phyloP scores from a whole-genome alignment of 305 asterid genomes.

The Fraxinus albicans region DNA sequence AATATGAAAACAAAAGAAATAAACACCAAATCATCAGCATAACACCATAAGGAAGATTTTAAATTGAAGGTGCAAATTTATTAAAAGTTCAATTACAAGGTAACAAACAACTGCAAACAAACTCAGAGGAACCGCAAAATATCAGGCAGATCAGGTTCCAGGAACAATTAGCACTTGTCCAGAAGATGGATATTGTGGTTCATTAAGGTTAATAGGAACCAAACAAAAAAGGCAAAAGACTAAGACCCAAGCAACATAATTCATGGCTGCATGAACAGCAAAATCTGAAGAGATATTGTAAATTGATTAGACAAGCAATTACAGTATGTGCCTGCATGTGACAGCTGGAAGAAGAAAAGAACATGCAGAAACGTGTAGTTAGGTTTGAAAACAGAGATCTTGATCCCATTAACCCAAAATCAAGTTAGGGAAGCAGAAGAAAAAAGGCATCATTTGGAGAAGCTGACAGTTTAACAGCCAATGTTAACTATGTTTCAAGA shows the following conservation, averaged over 20 bases:
- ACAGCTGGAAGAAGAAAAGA: neutral
- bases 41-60: slow-evolving; percentile 3
- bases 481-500: neutral
- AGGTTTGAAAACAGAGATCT: neutral
- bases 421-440: neutral
- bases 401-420: neutral
- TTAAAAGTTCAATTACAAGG: neutral
- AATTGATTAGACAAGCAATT: neutral
- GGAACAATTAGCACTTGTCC: neutral
- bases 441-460: neutral
- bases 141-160: neutral
- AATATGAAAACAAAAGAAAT: slow-evolving; percentile 15
- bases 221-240: neutral
- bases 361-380: neutral
- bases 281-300: neutral
- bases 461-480: neutral
- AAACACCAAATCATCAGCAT: slow-evolving; percentile 2
- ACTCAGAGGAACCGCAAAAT: neutral
- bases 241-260: neutral
- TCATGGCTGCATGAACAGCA: neutral
- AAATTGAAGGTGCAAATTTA: neutral
- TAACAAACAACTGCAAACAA: neutral
- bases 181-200: neutral
- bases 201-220: neutral
- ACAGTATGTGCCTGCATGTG: neutral